Evolutionary conservation across 2,329 filamentous ascomycete species (phyloP).

Genomic region (Fusarium longipes): DNA sequence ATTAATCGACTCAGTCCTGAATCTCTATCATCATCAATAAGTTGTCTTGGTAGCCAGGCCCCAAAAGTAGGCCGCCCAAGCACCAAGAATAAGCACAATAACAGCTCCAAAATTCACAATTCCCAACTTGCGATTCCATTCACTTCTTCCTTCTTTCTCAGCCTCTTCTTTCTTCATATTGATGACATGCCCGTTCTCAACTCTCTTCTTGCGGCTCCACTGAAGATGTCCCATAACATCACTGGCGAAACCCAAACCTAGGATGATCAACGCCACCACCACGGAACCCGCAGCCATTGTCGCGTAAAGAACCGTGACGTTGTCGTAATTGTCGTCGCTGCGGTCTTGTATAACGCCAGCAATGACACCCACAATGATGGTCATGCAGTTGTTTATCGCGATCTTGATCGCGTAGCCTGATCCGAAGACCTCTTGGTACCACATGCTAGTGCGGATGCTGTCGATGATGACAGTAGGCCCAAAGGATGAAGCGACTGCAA

Average conservation of each 20-base stretch:
- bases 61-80: constrained; percentile 70
- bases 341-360: constrained; percentile 69
- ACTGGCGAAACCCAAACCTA: constrained; percentile 53
- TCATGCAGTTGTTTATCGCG: constrained; percentile 72
- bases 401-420: constrained; percentile 70
- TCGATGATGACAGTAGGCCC: constrained; percentile 71
- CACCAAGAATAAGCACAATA: constrained; percentile 60
- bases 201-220: constrained; percentile 67
- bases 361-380: constrained; percentile 68
- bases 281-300: constrained; percentile 63
- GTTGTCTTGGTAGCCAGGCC: constrained; percentile 64
- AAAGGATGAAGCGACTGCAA: constrained; percentile 64
- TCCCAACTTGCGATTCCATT: constrained; percentile 56
- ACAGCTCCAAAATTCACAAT: constrained; percentile 57
- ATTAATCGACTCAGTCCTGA: not conserved
- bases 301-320: constrained; percentile 67
- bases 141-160: constrained; percentile 49
- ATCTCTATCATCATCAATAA: not conserved
- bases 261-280: constrained; percentile 55
- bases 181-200: constrained; percentile 57
- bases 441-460: constrained; percentile 68
- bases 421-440: constrained; percentile 69
- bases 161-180: constrained; percentile 57
- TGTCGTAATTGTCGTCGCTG: constrained; percentile 66
- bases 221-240: constrained; percentile 63